A percentile compares a stretch with the other conserved stretches of the same genome.
These are phyloP conservation scores for Grosmannia serpens DNA, from an alignment of 2,329 filamentous ascomycete species.

Conservation along the genomic window DNA sequence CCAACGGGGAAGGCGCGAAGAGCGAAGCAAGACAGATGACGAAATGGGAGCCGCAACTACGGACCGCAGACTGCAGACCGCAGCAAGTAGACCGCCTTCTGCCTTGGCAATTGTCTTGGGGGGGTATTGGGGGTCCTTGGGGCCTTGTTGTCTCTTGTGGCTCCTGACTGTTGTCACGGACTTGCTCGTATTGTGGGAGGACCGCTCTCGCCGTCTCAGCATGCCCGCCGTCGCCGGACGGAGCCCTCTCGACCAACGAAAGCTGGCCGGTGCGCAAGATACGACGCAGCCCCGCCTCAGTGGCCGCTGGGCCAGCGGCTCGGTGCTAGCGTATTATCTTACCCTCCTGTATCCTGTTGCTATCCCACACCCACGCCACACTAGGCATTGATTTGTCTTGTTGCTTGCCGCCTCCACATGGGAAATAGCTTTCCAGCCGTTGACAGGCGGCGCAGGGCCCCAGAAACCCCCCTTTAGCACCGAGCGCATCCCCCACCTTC, in stretches of 20 bases:
- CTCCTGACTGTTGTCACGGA: too few relatives aligned
- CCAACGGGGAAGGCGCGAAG: background rate
- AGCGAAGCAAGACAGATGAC: background rate
- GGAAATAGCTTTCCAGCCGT: background rate
- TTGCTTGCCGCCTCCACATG: background rate
- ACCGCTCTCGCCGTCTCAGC: too few relatives aligned
- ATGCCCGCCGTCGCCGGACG: background rate
- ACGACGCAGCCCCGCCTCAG: background rate
- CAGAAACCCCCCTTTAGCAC: background rate
- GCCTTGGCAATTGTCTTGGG: background rate
- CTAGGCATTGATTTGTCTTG: background rate
- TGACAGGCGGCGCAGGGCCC: background rate
- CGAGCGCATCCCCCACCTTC: background rate
- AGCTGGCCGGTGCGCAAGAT: background rate
- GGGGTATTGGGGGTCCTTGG: too few relatives aligned
- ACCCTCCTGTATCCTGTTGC: too few relatives aligned
- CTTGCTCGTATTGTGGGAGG: too few relatives aligned
- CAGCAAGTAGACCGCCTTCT: background rate
- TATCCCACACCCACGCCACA: background rate
- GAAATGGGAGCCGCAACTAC: background rate
- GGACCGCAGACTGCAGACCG: background rate
- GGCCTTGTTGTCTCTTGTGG: too few relatives aligned
- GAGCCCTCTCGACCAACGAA: background rate
- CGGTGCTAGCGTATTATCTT: too few relatives aligned
- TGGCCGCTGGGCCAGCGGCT: background rate